phyloP scores from a whole-genome alignment of 1,139 yeast species.

The Chernovozyma aurita region DNA sequence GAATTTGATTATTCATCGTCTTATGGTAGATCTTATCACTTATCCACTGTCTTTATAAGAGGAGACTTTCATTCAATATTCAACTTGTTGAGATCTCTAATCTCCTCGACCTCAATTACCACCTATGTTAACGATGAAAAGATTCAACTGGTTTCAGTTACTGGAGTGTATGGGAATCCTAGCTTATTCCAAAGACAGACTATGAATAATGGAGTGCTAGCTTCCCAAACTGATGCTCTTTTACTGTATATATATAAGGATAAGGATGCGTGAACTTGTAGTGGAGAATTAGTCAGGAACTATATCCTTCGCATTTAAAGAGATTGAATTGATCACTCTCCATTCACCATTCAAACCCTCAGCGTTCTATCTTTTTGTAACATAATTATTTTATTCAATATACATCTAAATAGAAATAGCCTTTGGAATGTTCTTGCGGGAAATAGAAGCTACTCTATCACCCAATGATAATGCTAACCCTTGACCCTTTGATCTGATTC shows the following conservation, averaged over 20 bases:
- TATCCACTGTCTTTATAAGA: constrained; percentile 12
- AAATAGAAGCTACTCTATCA: constrained; percentile 81
- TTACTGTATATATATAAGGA: constrained; percentile 2
- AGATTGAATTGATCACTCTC: no score
- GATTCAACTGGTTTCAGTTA: constrained; percentile 16
- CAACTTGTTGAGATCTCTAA: constrained; percentile 2
- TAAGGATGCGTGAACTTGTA: no score
- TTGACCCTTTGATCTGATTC: constrained; percentile 97
- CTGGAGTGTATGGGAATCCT: constrained; percentile 24
- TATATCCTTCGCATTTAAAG: no score
- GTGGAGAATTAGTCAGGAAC: neutral
- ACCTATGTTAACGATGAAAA: constrained; percentile 13
- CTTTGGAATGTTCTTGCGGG: constrained; percentile 41
- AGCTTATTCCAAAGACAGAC: constrained; percentile 21
- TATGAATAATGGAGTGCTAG: constrained; percentile 12
- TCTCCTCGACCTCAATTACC: constrained; percentile 1
- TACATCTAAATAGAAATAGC: neutral
- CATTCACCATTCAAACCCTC: no score
- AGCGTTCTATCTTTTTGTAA: no score
- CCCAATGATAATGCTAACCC: constrained; percentile 95
- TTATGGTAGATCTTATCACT: constrained; percentile 9
- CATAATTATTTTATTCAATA: no score
- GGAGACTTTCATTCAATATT: constrained; percentile 20
- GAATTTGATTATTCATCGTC: constrained; percentile 10
- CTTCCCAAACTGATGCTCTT: constrained; percentile 2